Conservation (phyloP, 2,329 filamentous ascomycete species). For the Scedosporium dehoogii region DNA sequence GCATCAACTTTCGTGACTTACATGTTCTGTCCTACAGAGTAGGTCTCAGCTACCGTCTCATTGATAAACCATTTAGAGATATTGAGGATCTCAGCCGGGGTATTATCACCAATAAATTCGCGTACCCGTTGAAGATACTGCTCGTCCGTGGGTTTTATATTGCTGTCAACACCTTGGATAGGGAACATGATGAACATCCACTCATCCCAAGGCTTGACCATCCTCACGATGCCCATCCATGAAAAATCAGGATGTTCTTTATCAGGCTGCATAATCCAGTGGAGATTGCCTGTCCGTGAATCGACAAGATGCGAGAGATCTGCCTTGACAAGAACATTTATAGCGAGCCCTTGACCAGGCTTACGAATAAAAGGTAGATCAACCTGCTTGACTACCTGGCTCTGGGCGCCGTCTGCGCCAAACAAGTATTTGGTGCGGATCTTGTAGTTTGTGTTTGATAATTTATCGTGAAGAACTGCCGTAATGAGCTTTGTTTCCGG, state of each 20-base stretch:
- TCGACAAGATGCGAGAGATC: conserved; percentile 39
- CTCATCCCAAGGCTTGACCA: conserved; percentile 55
- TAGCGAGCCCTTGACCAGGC: conserved; percentile 26
- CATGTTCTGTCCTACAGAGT: conserved; percentile 36
- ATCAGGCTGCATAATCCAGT: conserved; percentile 50
- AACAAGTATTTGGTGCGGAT: conserved; percentile 44
- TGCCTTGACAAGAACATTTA: conserved; percentile 31
- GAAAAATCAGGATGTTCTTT: conserved; percentile 39
- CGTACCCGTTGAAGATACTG: conserved; percentile 35
- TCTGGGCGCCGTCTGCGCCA: conserved; percentile 39
- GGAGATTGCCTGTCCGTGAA: conserved; percentile 44
- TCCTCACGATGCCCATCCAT: conserved; percentile 39
- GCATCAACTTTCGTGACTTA: conserved; percentile 14
- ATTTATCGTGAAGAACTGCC: conserved; percentile 22
- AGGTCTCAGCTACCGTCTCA: conserved; percentile 48
- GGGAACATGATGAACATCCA: conserved; percentile 51
- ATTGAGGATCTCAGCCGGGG: conserved; percentile 38
- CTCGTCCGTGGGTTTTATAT: conserved; percentile 28
- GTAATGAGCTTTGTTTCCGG: conserved; percentile 16
- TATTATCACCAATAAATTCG: conserved; percentile 45
- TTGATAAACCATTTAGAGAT: conserved; percentile 51
- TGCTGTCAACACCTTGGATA: conserved; percentile 23
- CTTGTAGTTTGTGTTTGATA: conserved; percentile 25
- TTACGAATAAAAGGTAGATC: conserved; percentile 31
- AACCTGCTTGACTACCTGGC: conserved; percentile 25